Evolutionary conservation across 1,139 yeast genomes (phyloP), one percentile per base, ranked within the genome.

Genomic region (Hemisphaericaspora subhashii): DNA sequence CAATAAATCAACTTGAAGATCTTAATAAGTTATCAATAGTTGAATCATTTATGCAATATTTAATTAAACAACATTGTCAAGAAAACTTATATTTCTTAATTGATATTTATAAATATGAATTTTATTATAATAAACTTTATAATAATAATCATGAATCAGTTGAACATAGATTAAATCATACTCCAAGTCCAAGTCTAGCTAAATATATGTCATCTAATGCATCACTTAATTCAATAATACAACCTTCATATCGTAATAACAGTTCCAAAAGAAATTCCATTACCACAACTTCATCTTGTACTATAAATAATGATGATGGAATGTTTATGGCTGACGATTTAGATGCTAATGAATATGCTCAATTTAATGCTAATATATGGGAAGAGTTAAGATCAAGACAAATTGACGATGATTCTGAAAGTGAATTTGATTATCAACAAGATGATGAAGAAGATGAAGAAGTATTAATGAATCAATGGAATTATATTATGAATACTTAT

Each of bases 31-130:
- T 45, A n/a, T 38, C 44, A 10, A 38, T 51, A 21, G 54, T 58
- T 8, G 47, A 48, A 17, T 45, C 44, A 15, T 63, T 63, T 32
- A 51, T 49, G 24, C 46, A 49, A 9, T 58, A 48, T 36, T 45
- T 56, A 6, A 37, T 36, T 12, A 47, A 57, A 10, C 47, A 61
- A 13, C 79, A 73, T 47, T 70, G 76, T 50, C 62, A 61, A 43
- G 81, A 75, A 52, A 74, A 72, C 50, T 58, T 75, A 34, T 53
- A 61, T 36, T 75, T 75, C 45, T 53, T 75, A 30, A 60, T 74
- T 5, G 74, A 71, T 40, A 68, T 74, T 13, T 72, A 60, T 54
- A 68, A 66, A 38, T 74, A 74, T 51, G 76, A 71, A 45, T 57
- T 58, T 49, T 57, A 51, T 44, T 63, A 54, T 44, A 62, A 57